A percentile compares a stretch with the other conserved stretches of the same genome.
Conservation (phyloP, 169 alveolate species). For the Plasmodium billcollinsi region DNA sequence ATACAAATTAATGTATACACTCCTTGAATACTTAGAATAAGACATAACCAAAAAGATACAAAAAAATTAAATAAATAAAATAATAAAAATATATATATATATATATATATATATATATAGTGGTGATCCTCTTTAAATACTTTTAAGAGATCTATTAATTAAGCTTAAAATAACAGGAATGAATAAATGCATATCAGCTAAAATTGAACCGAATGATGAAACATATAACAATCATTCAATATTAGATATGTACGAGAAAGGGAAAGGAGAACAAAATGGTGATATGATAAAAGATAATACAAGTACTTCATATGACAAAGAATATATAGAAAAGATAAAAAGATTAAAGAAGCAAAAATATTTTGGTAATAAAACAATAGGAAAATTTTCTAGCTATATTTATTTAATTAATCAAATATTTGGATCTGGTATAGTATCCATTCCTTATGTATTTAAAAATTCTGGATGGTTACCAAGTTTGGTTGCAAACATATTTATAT, state of each 20-base stretch:
- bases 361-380: slow-evolving; percentile 74
- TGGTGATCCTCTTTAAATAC: too few species aligned
- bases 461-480: slow-evolving; percentile 83
- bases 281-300: slow-evolving; percentile 1
- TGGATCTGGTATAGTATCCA: slow-evolving; percentile 81
- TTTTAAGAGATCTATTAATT: too few species aligned
- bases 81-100: too few species aligned
- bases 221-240: background rate
- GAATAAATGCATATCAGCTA: background rate
- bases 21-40: too few species aligned
- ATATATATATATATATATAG: too few species aligned
- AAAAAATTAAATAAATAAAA: too few species aligned
- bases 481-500: slow-evolving; percentile 75
- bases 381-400: slow-evolving; percentile 47
- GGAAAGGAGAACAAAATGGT: background rate
- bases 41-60: too few species aligned
- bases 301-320: slow-evolving; percentile 20
- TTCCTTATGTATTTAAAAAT: slow-evolving; percentile 81
- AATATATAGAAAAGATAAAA: slow-evolving; percentile 54
- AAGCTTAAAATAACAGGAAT: slow-evolving; percentile 2
- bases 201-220: slow-evolving; percentile 10
- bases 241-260: slow-evolving; percentile 1
- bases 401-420: slow-evolving; percentile 73
- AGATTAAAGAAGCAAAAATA: slow-evolving; percentile 55
- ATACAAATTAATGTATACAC: too few species aligned